A percentile compares a stretch with the other conserved stretches of the same genome.
Conservation (phyloP, 2,329 filamentous ascomycete species). For the Colletotrichum sidae region DNA sequence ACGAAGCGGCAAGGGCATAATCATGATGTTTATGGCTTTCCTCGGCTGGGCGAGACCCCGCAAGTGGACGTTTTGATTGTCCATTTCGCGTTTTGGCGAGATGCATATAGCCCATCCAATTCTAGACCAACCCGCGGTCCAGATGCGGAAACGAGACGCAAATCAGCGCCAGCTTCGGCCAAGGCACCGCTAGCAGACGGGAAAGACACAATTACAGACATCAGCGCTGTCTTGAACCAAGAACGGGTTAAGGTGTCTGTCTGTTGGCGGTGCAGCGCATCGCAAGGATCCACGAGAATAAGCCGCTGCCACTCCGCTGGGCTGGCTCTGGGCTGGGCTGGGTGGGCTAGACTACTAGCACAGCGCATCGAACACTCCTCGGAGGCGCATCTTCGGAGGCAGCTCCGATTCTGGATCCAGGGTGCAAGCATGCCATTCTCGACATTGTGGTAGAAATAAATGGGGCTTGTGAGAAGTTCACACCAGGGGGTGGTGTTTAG, state of each 20-base stretch:
- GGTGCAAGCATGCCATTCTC: slow-evolving; percentile 33
- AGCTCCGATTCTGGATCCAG: slow-evolving; percentile 29
- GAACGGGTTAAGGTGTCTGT: slow-evolving; percentile 16
- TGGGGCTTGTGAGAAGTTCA: slow-evolving; percentile 19
- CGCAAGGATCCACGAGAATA: slow-evolving; percentile 13
- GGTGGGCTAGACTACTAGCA: neutral
- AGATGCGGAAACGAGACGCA: slow-evolving; percentile 11
- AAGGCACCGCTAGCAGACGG: slow-evolving; percentile 6
- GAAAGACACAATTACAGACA: slow-evolving; percentile 5
- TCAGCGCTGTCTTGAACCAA: slow-evolving; percentile 12
- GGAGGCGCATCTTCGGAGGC: slow-evolving; percentile 26
- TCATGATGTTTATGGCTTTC: slow-evolving; percentile 5
- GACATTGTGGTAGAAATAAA: slow-evolving; percentile 22
- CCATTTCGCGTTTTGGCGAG: neutral
- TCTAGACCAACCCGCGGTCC: slow-evolving; percentile 12
- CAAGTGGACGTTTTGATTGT: neutral
- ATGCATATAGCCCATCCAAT: neutral
- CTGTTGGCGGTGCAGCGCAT: slow-evolving; percentile 13
- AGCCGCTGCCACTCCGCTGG: neutral
- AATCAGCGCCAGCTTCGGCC: slow-evolving; percentile 11
- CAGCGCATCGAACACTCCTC: neutral
- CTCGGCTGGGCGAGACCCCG: neutral
- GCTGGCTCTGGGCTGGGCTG: slow-evolving; percentile 2
- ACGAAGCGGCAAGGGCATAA: slow-evolving; percentile 1
- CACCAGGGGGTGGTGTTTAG: slow-evolving; percentile 11